Base-by-base conservation (phyloP, 306 rosid genomes). In the Lithocarpus polystachyus region DNA sequence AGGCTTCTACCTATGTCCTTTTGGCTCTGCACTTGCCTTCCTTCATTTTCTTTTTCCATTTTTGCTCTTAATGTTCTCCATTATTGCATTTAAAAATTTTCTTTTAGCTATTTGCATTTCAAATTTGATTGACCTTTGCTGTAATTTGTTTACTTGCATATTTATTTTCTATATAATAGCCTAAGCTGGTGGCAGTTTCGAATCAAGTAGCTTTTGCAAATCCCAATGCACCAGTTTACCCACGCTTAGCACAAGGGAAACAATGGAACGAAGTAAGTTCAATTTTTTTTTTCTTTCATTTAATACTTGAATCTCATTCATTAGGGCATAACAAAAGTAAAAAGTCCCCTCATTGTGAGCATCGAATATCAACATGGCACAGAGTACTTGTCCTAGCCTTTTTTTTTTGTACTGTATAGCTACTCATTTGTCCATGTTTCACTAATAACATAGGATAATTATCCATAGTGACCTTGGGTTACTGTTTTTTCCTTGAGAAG, bases 231-330 rank as follows among this genome's bases (percentile, higher is more conserved):
- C 99, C 99, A 4, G 89, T 89, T 72, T 95, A 92, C 86, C 97
- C 99, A 73, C 97, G 99, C 72, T 80, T 92, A 79, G 99, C 99
- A 56, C 99, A 86, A 84, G 99, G 97, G 64, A 95, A 91, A 88
- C 26, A 80, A 29, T 95, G 99, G 97, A 85, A 92, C 73, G 97
- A 95, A 86, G 99, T 92, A 80, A 87, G 91, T 69, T 45, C 76
- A 57, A 48, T 57, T 74, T 68, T 74, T 68, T 74, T 64, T 37
- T 79, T 26, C 59, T 40, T 56, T 19, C 29, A 1, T 19, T 13
- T 20, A 60, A 22, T 72, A 28, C 2, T 7, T 11, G 12, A 61
- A 48, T 74, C 60, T 78, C 45, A 51, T 24, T 28, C 78, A 48
- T 56, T 37, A 37, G 43, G 60, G 72, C 23, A 73, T 77, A 56